Evolutionary conservation across 352 stramenopile genomes (phyloP).

Genomic region (Phytophthora syringae): DNA sequence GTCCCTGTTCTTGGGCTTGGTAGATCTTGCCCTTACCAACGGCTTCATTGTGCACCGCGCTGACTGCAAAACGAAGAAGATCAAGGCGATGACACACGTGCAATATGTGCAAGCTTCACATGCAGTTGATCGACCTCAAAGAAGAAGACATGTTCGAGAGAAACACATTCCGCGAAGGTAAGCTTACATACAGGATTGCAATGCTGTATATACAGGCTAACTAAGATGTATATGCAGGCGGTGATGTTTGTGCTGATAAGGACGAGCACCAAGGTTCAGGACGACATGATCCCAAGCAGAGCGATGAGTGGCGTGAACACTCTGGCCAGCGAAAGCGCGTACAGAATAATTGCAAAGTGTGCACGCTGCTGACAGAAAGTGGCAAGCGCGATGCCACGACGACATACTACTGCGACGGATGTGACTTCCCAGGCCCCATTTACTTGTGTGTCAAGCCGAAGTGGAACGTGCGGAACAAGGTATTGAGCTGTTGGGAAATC

Average conservation of each 20-base stretch:
- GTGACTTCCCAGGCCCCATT: neutral
- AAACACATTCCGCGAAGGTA: neutral
- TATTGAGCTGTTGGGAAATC: neutral
- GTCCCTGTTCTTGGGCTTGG: neutral
- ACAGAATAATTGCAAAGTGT: neutral
- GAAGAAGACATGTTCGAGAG: neutral
- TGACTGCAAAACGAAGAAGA: neutral
- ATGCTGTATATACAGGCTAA: neutral
- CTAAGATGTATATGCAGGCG: neutral
- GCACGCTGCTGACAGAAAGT: neutral
- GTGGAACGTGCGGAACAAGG: neutral
- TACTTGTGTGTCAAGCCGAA: neutral
- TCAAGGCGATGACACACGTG: neutral
- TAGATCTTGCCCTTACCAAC: neutral
- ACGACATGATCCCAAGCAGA: neutral
- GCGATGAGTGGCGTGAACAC: neutral
- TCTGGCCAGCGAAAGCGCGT: neutral
- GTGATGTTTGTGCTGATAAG: neutral
- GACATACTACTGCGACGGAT: slow-evolving; percentile 8
- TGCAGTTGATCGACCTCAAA: neutral
- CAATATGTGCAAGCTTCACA: neutral
- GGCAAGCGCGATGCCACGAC: neutral
- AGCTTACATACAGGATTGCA: neutral
- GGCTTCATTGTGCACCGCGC: neutral
- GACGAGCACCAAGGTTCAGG: neutral